These are phyloP conservation scores for Ministeria vibrans DNA, from an alignment of 78 protist genomes.

Conservation along the genomic window DNA sequence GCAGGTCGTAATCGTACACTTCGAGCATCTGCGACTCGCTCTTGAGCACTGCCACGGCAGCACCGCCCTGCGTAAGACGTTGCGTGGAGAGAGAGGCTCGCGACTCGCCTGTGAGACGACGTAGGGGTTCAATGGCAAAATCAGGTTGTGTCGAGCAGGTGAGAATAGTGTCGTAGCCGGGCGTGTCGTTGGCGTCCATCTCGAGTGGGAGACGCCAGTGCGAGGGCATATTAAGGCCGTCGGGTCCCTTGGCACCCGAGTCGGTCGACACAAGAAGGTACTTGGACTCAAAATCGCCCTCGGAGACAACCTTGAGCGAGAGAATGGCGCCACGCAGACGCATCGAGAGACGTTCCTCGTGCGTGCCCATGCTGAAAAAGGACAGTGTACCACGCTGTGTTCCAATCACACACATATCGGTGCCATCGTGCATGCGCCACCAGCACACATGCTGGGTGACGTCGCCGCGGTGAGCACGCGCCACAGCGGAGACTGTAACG, in stretches of 20 bases:
- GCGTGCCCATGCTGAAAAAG: background rate
- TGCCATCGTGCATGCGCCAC: background rate
- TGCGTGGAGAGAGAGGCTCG: background rate
- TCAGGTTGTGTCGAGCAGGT: background rate
- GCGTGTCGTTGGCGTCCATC: background rate
- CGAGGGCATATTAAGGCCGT: too few relatives aligned
- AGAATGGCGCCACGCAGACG: background rate
- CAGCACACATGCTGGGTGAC: background rate
- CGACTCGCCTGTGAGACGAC: background rate
- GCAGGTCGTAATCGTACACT: background rate
- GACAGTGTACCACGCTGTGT: background rate
- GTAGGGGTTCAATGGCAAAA: background rate
- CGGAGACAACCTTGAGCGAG: background rate
- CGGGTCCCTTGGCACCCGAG: background rate
- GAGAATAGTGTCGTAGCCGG: background rate
- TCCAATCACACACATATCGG: background rate
- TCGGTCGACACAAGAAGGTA: background rate
- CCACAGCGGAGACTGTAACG: too few relatives aligned
- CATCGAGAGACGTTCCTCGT: background rate
- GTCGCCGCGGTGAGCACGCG: background rate
- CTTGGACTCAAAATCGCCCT: background rate
- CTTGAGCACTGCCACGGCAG: background rate
- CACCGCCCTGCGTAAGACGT: background rate
- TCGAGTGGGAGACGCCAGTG: too few relatives aligned
- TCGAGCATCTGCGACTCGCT: background rate